A percentile compares a stretch with the other conserved stretches of the same genome.
These are phyloP conservation scores for Melanogaster broomeanus DNA, from an alignment of 768 basidiomycete genomes.

Conservation along the genomic window DNA sequence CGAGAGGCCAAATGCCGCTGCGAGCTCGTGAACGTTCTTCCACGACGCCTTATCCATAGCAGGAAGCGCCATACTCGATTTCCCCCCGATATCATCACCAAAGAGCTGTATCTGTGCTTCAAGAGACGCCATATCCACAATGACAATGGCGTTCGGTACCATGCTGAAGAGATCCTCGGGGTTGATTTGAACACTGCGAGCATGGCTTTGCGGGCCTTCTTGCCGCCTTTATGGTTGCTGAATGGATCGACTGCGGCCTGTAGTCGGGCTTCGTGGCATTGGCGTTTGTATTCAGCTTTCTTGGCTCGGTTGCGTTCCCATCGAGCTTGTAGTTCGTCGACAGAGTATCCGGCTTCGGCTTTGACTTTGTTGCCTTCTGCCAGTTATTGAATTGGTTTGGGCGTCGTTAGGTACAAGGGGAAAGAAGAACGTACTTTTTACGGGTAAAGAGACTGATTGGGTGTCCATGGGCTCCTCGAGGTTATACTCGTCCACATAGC, in stretches of 20 bases:
- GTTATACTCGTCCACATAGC: slow-evolving; percentile 47
- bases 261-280: slow-evolving; percentile 57
- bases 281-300: slow-evolving; percentile 76
- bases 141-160: slow-evolving; percentile 49
- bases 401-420: not conserved
- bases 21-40: slow-evolving; percentile 77
- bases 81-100: slow-evolving; percentile 53
- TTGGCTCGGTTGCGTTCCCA: slow-evolving; percentile 84
- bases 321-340: slow-evolving; percentile 58
- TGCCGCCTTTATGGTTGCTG: slow-evolving; percentile 61
- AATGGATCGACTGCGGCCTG: slow-evolving; percentile 64
- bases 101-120: slow-evolving; percentile 73
- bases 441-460: slow-evolving; percentile 18
- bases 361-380: slow-evolving; percentile 35
- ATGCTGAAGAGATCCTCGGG: slow-evolving; percentile 34
- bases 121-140: slow-evolving; percentile 66
- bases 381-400: not conserved
- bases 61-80: slow-evolving; percentile 64
- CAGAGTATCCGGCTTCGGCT: slow-evolving; percentile 29
- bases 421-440: slow-evolving; percentile 44
- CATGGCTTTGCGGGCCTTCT: slow-evolving; percentile 72
- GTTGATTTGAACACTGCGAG: slow-evolving; percentile 53
- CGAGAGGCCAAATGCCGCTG: slow-evolving; percentile 74
- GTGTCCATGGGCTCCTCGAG: slow-evolving; percentile 28
- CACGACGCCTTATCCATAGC: slow-evolving; percentile 76